These are phyloP conservation scores for Euphorbia tirucalli DNA, from an alignment of 345 rosid genomes.

Conservation along the genomic window DNA sequence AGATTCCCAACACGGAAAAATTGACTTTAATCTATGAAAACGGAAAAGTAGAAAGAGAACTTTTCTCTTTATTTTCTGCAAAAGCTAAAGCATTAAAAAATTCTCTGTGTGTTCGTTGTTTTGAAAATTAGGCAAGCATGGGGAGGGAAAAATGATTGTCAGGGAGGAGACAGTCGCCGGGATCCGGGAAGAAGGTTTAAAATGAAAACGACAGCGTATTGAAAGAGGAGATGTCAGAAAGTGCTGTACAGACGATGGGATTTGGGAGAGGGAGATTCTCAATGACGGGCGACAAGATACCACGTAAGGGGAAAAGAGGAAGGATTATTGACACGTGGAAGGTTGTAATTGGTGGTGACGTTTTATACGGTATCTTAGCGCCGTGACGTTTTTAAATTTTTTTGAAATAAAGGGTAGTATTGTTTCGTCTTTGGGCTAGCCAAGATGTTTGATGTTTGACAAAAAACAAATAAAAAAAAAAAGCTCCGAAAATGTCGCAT, in stretches of 20 bases:
- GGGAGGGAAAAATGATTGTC: background rate
- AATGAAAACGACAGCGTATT: conserved; percentile 23
- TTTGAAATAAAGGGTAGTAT: background rate
- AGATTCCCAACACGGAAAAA: conserved; percentile 10
- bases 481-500: no score
- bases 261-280: conserved; percentile 17
- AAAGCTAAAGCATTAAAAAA: background rate
- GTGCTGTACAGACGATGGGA: conserved; percentile 9
- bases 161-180: conserved; percentile 4
- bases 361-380: conserved; percentile 3
- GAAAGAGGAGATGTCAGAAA: background rate
- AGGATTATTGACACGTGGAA: conserved; percentile 20
- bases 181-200: conserved; percentile 14
- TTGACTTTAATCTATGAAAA: conserved; percentile 11
- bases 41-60: background rate
- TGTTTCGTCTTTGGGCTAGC: no score
- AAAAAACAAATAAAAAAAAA: no score
- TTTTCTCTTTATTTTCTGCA: background rate
- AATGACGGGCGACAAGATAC: conserved; percentile 25
- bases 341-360: conserved; percentile 6
- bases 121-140: background rate
- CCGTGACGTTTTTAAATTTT: conserved; percentile 10
- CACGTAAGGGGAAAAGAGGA: conserved; percentile 12
- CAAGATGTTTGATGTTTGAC: no score
- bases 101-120: no score